Percentiles rank a stretch among this genome's conserved stretches.
Conservation (phyloP, 345 rosid species). For the Eucalyptus brandiana region DNA sequence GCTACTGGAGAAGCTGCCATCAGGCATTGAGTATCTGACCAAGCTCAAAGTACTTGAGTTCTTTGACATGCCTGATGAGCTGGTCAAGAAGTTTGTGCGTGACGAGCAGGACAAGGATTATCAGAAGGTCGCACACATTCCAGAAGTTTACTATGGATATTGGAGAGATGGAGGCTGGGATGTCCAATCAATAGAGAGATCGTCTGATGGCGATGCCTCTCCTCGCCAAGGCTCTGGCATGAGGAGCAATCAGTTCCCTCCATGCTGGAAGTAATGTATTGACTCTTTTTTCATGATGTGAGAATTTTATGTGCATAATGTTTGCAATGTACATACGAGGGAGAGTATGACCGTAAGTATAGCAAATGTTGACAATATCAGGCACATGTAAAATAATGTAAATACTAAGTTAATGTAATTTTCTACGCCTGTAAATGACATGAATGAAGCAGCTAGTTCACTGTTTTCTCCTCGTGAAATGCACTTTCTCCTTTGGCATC, state of each 20-base stretch:
- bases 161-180: constrained; percentile 24
- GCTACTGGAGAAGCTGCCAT: constrained; percentile 4
- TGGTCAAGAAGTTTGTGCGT: constrained; percentile 3
- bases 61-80: constrained; percentile 18
- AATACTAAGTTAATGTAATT: not conserved
- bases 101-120: constrained; percentile 2
- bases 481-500: not conserved
- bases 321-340: not conserved
- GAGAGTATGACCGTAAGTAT: not conserved
- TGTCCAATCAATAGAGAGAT: constrained; percentile 3
- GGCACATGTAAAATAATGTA: not conserved
- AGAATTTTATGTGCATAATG: not conserved
- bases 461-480: not conserved
- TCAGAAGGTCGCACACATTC: constrained; percentile 5
- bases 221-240: not conserved
- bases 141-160: constrained; percentile 14
- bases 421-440: not conserved
- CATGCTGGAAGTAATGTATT: constrained; percentile 5
- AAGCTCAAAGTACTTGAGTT: constrained; percentile 16
- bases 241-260: constrained; percentile 1
- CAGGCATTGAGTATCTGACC: constrained; percentile 11
- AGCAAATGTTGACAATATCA: not conserved
- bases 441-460: not conserved
- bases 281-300: not conserved
- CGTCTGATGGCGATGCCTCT: not conserved